Percentiles rank a stretch among this genome's conserved stretches.
phyloP scores from a whole-genome alignment of 257 asterid species.

The Ehretia macrophylla region DNA sequence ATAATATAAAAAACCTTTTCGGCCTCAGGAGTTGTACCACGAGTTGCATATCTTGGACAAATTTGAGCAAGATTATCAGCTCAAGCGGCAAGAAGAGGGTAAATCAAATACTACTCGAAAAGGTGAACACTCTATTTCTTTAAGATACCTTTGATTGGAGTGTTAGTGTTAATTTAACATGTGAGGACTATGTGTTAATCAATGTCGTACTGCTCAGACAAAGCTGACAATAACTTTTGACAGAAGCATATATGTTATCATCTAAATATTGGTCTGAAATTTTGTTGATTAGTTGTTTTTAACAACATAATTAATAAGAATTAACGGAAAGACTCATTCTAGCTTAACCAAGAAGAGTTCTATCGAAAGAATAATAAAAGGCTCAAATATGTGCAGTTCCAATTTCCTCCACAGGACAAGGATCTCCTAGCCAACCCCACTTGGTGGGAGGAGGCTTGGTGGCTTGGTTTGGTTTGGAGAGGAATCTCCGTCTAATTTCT shows the following conservation, averaged over 20 bases:
- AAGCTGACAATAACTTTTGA: too few relatives aligned
- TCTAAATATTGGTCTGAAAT: background rate
- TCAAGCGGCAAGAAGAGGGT: slow-evolving; percentile 36
- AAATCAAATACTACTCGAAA: slow-evolving; percentile 35
- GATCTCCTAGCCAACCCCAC: too few relatives aligned
- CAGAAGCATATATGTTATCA: background rate
- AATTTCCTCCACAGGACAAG: too few relatives aligned
- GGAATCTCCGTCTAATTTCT: too few relatives aligned
- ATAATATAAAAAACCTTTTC: slow-evolving; percentile 9
- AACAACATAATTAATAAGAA: too few relatives aligned
- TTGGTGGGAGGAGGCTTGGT: too few relatives aligned
- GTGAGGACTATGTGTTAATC: background rate
- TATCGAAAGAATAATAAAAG: too few relatives aligned
- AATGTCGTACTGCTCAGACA: background rate
- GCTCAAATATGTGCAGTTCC: too few relatives aligned
- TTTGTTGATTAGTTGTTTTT: background rate
- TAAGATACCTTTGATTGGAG: too few relatives aligned
- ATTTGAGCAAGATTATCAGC: slow-evolving; percentile 54
- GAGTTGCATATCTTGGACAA: slow-evolving; percentile 52
- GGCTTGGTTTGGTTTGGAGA: too few relatives aligned
- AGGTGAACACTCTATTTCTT: slow-evolving; percentile 36
- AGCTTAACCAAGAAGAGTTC: too few relatives aligned
- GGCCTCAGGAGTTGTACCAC: slow-evolving; percentile 65
- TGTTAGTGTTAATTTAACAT: background rate
- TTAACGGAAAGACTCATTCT: too few relatives aligned